Evolutionary conservation across 2,329 filamentous ascomycete genomes (phyloP), one percentile per base, ranked within the genome.

Genomic region (Simplicillium sp.): DNA sequence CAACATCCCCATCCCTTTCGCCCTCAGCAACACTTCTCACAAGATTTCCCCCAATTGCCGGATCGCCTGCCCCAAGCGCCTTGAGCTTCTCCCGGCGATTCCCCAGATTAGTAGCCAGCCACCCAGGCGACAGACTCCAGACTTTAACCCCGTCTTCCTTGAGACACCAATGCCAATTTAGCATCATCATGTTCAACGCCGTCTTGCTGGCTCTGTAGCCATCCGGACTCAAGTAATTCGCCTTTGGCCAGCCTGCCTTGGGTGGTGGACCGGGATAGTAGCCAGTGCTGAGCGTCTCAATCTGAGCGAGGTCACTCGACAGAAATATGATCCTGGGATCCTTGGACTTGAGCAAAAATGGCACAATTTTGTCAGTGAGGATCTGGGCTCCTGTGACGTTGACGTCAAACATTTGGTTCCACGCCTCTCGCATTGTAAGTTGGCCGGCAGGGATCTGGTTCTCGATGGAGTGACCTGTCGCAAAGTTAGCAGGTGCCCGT

Each of bases 171-270:
- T 51, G 43, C 64, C 66, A 71, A 43, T 69, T 62, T 6, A 60
- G 54, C 66, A 70, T 67, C 46, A 71, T 43, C 68, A 71, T 71
- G 45, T 71, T 71, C 41, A 72, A 48, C 0, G 62, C 69, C 0
- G 59, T 60, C 51, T 72, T 71, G 16, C 53, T 50, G 18, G 53
- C 54, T 3, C 67, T 60, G 44, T 72, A 71, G 2, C 52, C 41
- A 6, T 49, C 36, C 11, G 42, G 17, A 37, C 28, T 43, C 14
- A 34, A 35, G 28, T 37, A 43, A 4, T 40, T 46, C 8, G 49
- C 29, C 38, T 70, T 67, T 3, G 64, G 65, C 68, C 67, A 68
- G 6, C 65, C 65, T 3, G 6, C 49, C 50, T 3, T 42, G 36
- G 0, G 49, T 39, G 0, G 44, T 35, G 16, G 45, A 41, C 12